Evolutionary conservation across 2,329 filamentous ascomycete species (phyloP), one percentile per base, ranked within the genome.

Genomic region (Penicillium freii): DNA sequence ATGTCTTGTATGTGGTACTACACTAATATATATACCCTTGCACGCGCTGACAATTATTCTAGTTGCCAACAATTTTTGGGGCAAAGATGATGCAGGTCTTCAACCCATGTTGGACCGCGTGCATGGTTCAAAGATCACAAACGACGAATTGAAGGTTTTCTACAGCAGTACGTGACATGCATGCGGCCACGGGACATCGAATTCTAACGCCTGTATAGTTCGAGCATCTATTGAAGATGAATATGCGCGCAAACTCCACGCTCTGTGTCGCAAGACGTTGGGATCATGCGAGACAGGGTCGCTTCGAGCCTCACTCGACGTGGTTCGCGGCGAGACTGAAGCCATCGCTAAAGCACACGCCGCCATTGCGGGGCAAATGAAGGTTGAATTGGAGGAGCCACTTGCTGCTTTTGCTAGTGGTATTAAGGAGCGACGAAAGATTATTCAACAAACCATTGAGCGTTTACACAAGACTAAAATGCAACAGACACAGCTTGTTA

Each of bases 11-110:
- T 69, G 81, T 47, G 42, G 36, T 47, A 19, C 21, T 9, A 38
- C 25, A 10, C 6, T 23, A 15, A 43, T 15, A 9, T 8, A 54
- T 17, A 9, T 8, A 54, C 8, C 5, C 8, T 27, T 27, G n/a
- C 10, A 39, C 23, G 19, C 19, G 19, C 59, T 64, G 33, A 65
- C 40, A 29, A 15, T 23, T 13, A 10, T 7, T 48, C 5, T 60
- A 92, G 75, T 99, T 80, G 93, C 94, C 70, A 99, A 99, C 80
- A 99, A 99, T 75, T 99, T 99, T 77, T 99, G 94, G 94, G 94
- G 94, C 63, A 97, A 96, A 81, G 93, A 97, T 75, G 94, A 99
- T 81, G 94, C 93, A 51, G 95, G 94, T 73, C 92, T 99, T 70
- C 83, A 83, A 45, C 95, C 94, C 57, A 85, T 99, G 70, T 83